Conservation (phyloP, 768 basidiomycete species). For the Phylloporus rhodoxanthus region DNA sequence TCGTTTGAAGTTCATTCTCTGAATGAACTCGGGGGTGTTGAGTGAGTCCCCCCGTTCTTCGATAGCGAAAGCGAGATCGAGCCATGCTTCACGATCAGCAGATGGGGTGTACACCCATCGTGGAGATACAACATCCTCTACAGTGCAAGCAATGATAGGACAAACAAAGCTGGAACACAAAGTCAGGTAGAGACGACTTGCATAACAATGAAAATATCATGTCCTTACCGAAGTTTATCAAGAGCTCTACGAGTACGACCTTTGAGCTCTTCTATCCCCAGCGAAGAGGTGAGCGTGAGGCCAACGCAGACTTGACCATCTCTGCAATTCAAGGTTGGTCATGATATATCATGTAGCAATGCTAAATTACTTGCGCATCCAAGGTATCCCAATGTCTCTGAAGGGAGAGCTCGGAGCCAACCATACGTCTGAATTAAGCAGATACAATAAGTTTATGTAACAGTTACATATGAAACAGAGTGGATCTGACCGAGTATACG, state of each 20-base stretch:
- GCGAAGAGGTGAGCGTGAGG: constrained; percentile 10
- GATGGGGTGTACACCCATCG: constrained; percentile 21
- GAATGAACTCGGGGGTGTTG: constrained; percentile 14
- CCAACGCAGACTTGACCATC: constrained; percentile 18
- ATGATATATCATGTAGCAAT: neutral
- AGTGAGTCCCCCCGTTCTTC: constrained; percentile 14
- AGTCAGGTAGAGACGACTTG: neutral
- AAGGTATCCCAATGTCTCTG: constrained; percentile 9
- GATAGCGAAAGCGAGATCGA: constrained; percentile 15
- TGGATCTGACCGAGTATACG: constrained; percentile 14
- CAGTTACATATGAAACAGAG: neutral
- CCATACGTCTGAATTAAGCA: constrained; percentile 1
- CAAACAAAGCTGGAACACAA: constrained; percentile 9
- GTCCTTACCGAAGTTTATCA: constrained; percentile 17
- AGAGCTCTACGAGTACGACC: constrained; percentile 10
- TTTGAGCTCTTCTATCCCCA: constrained; percentile 5
- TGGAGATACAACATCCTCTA: constrained; percentile 10
- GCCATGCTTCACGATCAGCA: constrained; percentile 19
- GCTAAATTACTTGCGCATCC: constrained; percentile 10
- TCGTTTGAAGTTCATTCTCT: constrained; percentile 11
- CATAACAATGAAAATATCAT: neutral
- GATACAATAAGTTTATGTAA: neutral
- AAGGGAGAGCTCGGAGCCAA: constrained; percentile 14
- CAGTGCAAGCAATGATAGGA: constrained; percentile 15
- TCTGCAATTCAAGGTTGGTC: neutral